Evolutionary conservation across 768 basidiomycete species (phyloP).

Genomic region (Heimioporus sp.): DNA sequence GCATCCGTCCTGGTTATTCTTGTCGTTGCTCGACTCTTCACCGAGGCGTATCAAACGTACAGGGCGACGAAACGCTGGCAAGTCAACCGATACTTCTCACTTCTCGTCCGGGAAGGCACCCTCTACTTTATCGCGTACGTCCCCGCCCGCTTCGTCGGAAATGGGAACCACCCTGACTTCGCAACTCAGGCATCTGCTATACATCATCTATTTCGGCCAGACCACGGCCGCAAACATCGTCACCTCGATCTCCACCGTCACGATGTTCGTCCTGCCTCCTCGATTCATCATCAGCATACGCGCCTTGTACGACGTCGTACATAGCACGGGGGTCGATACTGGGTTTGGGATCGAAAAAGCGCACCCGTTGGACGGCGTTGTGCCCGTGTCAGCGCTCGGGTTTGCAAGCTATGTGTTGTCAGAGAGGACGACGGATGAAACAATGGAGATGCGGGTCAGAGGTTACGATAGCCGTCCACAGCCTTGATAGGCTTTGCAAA

Average conservation of each 20-base stretch:
- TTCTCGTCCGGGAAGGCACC: constrained; percentile 12
- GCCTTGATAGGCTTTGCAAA: neutral
- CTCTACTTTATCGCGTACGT: constrained; percentile 22
- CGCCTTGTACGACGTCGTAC: neutral
- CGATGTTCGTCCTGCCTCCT: constrained; percentile 11
- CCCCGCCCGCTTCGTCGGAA: neutral
- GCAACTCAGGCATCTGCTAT: constrained; percentile 11
- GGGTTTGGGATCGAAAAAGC: constrained; percentile 12
- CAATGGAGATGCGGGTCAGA: constrained; percentile 6
- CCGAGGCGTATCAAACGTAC: constrained; percentile 11
- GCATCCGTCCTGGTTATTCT: constrained; percentile 11
- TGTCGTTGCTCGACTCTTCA: neutral
- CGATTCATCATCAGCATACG: constrained; percentile 21
- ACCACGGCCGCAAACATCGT: neutral
- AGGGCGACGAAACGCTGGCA: constrained; percentile 6
- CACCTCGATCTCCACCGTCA: neutral
- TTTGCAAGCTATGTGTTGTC: neutral
- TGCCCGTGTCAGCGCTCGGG: neutral
- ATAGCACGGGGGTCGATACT: constrained; percentile 1
- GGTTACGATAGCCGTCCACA: neutral
- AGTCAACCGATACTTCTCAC: constrained; percentile 12
- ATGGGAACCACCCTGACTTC: neutral
- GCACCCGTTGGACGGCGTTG: neutral
- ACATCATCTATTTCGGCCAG: constrained; percentile 9
- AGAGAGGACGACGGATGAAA: neutral